phyloP scores from a whole-genome alignment of 2,329 filamentous ascomycete species.

The Curvularia eragrostidis region DNA sequence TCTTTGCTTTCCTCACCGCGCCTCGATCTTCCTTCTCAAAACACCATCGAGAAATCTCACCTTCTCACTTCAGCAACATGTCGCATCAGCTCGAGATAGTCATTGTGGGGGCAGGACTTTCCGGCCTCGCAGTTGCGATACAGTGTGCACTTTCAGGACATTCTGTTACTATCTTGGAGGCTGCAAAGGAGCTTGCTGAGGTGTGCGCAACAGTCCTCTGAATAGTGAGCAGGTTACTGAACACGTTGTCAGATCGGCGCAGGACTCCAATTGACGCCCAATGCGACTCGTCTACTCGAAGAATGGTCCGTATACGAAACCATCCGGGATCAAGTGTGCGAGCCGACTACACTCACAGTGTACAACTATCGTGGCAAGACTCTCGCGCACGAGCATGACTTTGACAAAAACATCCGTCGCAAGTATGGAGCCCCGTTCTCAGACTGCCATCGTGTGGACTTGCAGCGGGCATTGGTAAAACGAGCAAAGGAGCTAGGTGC shows the following conservation, averaged over 20 bases:
- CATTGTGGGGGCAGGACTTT: constrained; percentile 51
- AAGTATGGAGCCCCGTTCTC: constrained; percentile 66
- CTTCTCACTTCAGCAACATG: background rate
- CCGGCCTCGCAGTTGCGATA: constrained; percentile 54
- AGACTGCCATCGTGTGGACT: constrained; percentile 68
- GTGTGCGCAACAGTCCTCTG: constrained; percentile 29
- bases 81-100: constrained; percentile 29
- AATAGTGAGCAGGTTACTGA: background rate
- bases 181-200: constrained; percentile 52
- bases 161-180: constrained; percentile 53
- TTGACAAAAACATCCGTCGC: constrained; percentile 59
- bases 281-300: constrained; percentile 58
- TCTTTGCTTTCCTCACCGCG: background rate
- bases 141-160: constrained; percentile 51
- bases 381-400: constrained; percentile 60
- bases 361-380: constrained; percentile 60
- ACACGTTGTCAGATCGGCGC: constrained; percentile 40
- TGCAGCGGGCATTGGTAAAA: constrained; percentile 62
- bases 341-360: constrained; percentile 60
- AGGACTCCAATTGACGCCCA: constrained; percentile 47
- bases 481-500: constrained; percentile 63
- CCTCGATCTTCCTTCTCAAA: background rate
- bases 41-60: background rate
- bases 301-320: constrained; percentile 58
- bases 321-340: constrained; percentile 48